Base-by-base conservation (phyloP, 345 rosid species). In the Syzygium jambos region DNA sequence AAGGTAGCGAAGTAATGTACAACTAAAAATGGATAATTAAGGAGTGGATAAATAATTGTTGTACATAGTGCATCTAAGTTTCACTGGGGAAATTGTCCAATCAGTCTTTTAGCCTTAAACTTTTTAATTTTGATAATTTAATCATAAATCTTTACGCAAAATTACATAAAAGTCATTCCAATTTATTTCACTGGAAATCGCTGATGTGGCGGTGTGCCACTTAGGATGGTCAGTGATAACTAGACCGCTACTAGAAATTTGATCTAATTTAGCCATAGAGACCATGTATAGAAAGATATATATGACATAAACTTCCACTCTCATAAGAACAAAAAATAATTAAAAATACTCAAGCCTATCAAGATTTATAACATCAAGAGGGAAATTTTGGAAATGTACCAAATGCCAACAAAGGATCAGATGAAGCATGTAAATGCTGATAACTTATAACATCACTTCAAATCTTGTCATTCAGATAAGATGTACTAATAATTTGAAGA, bases 161-260 rank as follows among this genome's bases (percentile, higher is more conserved):
- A 43, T 43, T 43, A 43, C 46, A 43, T 43, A 43, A 43, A 43
- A 43, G 46, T 43, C 46, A 43, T 43, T 43, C 46, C 7, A 43
- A 43, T 43, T 43, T 43, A 43, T 43, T 43, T 43, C 46, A 43
- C 46, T 6, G 7, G 46, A 43, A 43, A 43, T 43, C 46, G 1
- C 5, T 43, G 46, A 43, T 1, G 46, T 43, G 46, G 1, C 1
- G 46, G 46, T 43, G 46, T 43, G 46, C 7, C 46, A 43, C 1
- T 4, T 25, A 57, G 7, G 3, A 57, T 57, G 30, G 0, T 11
- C 0, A 6, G 52, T 2, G 13, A 51, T 51, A 51, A 51, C 52
- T 51, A 51, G 12, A 25, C 30, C 7, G 29, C 65, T 11, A 6
- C 65, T 11, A 57, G 29, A 57, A 57, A 57, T 57, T 57, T 25